Evolutionary conservation across 495 filamentous ascomycete species (phyloP).

Genomic region (Viridothelium virens): DNA sequence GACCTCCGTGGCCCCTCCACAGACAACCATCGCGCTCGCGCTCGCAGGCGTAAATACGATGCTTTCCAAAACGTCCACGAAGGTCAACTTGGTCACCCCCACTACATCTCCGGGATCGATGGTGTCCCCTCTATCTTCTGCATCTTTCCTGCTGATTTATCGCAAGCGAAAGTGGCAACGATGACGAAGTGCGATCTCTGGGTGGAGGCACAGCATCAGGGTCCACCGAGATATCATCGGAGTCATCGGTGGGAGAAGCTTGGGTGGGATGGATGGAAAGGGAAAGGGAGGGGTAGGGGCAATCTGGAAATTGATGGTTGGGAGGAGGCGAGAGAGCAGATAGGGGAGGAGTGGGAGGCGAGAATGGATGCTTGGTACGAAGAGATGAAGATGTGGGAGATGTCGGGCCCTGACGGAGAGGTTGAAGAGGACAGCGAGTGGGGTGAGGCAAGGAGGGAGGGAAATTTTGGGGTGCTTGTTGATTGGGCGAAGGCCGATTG

Average conservation of each 20-base stretch:
- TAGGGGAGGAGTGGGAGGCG: neutral
- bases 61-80: neutral
- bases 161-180: neutral
- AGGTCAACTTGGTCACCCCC: neutral
- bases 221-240: neutral
- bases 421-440: neutral
- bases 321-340: neutral
- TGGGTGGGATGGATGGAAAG: neutral
- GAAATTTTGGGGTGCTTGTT: neutral
- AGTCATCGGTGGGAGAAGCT: neutral
- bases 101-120: neutral
- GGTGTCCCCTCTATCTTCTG: neutral
- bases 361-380: neutral
- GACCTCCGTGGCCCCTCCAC: slow-evolving; percentile 7
- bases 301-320: neutral
- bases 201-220: neutral
- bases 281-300: too few relatives aligned
- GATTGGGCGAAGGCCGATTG: neutral
- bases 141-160: neutral
- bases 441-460: neutral
- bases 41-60: neutral
- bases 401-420: neutral
- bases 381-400: neutral
- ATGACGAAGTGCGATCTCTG: neutral
- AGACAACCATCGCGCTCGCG: neutral